A percentile compares a stretch with the other conserved stretches of the same genome.
Conservation (phyloP, 140 eudicot species). For the Anethum foeniculum region DNA sequence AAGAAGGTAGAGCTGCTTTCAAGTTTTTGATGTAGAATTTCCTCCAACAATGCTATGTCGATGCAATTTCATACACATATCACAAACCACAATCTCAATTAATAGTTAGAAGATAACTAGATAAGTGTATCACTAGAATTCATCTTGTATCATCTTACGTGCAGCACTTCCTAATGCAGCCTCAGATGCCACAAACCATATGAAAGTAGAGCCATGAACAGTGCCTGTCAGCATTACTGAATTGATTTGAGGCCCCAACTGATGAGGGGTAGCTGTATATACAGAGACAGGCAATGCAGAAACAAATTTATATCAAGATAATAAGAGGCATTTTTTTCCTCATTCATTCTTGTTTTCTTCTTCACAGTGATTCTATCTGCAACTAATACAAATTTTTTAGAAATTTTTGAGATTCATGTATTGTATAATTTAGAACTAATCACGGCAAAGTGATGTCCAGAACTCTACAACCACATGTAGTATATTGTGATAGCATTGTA, state of each 20-base stretch:
- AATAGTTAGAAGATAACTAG: neutral
- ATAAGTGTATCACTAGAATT: neutral
- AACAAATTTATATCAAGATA: slow-evolving; percentile 1
- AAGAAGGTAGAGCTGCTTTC: neutral
- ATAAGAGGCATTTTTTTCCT: slow-evolving; percentile 15
- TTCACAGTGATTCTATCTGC: slow-evolving; percentile 26
- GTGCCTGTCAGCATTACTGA: slow-evolving; percentile 19
- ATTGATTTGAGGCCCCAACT: slow-evolving; percentile 38
- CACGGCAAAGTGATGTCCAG: slow-evolving; percentile 13
- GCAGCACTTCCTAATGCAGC: slow-evolving; percentile 30
- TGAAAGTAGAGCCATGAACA: slow-evolving; percentile 78
- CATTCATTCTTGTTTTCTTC: slow-evolving; percentile 11
- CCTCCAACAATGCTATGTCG: neutral
- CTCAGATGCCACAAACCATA: slow-evolving; percentile 41
- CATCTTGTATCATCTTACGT: slow-evolving; percentile 8
- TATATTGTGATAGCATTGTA: slow-evolving; percentile 29
- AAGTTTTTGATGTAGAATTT: neutral
- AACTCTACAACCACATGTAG: slow-evolving; percentile 22
- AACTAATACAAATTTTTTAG: slow-evolving; percentile 14
- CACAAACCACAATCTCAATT: neutral
- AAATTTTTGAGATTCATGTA: slow-evolving; percentile 20
- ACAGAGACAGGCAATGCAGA: slow-evolving; percentile 24
- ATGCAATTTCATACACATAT: neutral
- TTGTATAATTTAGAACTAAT: slow-evolving; percentile 44
- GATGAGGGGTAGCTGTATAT: slow-evolving; percentile 63